Evolutionary conservation across 257 asterid genomes (phyloP), one percentile per base, ranked within the genome.

Genomic region (Leonotis leonurus): DNA sequence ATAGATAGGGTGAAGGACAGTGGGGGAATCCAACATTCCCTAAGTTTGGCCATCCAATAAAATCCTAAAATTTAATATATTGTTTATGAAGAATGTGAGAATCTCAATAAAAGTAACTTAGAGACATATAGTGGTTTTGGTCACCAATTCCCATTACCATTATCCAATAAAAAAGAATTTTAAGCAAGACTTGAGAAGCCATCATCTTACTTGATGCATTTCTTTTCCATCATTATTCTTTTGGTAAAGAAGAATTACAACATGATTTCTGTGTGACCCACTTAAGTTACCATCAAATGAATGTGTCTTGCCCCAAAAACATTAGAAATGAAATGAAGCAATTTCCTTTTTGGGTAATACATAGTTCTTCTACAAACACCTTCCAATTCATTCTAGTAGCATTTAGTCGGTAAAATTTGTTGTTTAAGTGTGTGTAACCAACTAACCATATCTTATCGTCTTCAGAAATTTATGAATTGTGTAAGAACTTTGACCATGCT

Each of bases 1-100:
- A 16, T 4, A 60, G 70, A 73, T 35, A 69, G 67, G 79, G 72
- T 44, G 65, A 54, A 56, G 67, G 83, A 70, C 81, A 70, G 35
- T 51, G 43, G 40, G 79, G 85, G 90, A 78, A 87, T 79, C 89
- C 86, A 82, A 88, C 91, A 88, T 88, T 88, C 96, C 77, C 89
- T 83, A 89, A 58, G 87, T 82, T 83, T 75, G 80, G 86, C 83
- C 94, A 88, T 83, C 69, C 95, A 77, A 78, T 64, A 87, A 80
- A 82, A 75, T 73, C 82, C 85, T 84, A 79, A 85, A 80, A 56
- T 55, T 58, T 55, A 59, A 27, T 54, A 16, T 55, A 32, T 73
- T 50, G 36, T 63, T 60, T 12, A 18, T 44, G 56, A 68, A 49
- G 85, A 80, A 87, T 79, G 77, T 85, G 87, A 68, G 88, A 67